These are phyloP conservation scores for Xylaria nigripes DNA, from an alignment of 495 filamentous ascomycete species.

Conservation along the genomic window DNA sequence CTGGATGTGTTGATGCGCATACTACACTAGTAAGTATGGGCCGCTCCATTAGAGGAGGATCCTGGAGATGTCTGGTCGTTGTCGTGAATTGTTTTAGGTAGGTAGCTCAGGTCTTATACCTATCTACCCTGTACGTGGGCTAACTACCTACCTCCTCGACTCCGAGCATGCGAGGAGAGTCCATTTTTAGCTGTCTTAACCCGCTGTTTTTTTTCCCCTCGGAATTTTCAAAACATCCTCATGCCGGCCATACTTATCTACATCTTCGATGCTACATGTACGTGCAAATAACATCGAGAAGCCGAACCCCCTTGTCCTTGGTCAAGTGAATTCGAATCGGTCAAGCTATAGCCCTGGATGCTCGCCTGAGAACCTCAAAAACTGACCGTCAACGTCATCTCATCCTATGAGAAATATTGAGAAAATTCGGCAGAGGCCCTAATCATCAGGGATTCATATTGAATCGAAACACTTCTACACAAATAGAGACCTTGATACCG, in stretches of 20 bases:
- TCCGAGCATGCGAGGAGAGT: slow-evolving; percentile 1
- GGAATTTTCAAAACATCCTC: not conserved
- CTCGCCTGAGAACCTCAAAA: slow-evolving; percentile 6
- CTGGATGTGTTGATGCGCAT: slow-evolving; percentile 1
- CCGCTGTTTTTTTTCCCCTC: not conserved
- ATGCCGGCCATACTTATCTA: slow-evolving; percentile 1
- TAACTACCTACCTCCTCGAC: slow-evolving; percentile 1
- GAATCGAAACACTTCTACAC: not conserved
- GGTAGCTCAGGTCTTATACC: too few species aligned
- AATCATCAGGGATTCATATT: not conserved
- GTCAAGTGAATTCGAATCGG: not conserved
- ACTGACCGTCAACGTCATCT: not conserved
- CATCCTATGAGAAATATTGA: not conserved
- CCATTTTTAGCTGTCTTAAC: slow-evolving; percentile 10
- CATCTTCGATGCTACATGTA: not conserved
- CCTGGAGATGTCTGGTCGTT: not conserved
- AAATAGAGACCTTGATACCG: not conserved
- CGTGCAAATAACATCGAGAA: slow-evolving; percentile 5
- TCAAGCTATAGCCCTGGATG: slow-evolving; percentile 7
- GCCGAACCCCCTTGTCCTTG: not conserved
- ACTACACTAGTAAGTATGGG: slow-evolving; percentile 12
- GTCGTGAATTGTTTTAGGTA: slow-evolving; percentile 8
- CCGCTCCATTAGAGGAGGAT: slow-evolving; percentile 8
- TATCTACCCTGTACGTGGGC: too few species aligned
- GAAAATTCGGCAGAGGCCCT: not conserved